Conservation (phyloP, 345 rosid species). For the Hibiscus tridactylites region DNA sequence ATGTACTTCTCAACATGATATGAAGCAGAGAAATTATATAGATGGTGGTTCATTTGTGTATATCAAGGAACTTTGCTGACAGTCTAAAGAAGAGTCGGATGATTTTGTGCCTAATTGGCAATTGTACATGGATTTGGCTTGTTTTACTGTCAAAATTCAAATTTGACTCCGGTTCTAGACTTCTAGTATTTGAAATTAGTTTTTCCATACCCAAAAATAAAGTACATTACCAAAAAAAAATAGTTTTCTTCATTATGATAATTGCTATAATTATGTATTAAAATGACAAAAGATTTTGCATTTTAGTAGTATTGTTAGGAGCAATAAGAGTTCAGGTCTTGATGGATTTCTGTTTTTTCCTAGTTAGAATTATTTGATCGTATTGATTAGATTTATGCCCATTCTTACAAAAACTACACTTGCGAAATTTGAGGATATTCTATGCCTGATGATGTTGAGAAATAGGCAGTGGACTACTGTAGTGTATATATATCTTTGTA, state of each 20-base stretch:
- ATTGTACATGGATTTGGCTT: neutral
- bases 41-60: neutral
- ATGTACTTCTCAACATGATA: neutral
- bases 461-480: neutral
- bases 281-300: neutral
- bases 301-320: neutral
- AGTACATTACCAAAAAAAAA: neutral
- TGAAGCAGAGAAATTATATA: constrained; percentile 1
- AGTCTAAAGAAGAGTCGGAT: neutral
- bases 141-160: neutral
- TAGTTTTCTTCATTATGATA: neutral
- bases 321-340: neutral
- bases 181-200: neutral
- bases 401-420: neutral
- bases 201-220: too few relatives aligned
- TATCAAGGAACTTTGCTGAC: neutral
- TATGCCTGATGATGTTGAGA: neutral
- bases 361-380: neutral
- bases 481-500: neutral
- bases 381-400: neutral
- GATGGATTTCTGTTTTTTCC: neutral
- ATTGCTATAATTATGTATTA: neutral
- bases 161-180: neutral
- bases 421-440: neutral
- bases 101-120: constrained; percentile 7